Evolutionary conservation across 78 protist genomes (phyloP).

Genomic region (Dictyostelium firmibasis): DNA sequence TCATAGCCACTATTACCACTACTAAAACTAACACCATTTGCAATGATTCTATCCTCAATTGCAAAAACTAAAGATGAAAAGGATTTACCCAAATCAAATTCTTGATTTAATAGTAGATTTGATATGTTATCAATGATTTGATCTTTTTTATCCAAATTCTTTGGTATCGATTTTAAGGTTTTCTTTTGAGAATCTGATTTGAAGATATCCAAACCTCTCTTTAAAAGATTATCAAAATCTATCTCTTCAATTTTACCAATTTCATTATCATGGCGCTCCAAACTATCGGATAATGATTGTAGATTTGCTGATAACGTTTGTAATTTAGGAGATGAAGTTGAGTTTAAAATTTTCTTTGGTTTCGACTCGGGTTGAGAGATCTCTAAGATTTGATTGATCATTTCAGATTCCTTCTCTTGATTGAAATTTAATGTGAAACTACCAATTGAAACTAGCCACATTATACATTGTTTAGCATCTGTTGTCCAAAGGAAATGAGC

Average conservation of each 20-base stretch:
- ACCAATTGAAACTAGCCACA: constrained; percentile 61
- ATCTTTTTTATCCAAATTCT: constrained; percentile 10
- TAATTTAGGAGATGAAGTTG: background rate
- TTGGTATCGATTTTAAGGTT: constrained; percentile 5
- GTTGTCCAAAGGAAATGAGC: constrained; percentile 72
- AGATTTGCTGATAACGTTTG: background rate
- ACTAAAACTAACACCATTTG: background rate
- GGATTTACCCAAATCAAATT: constrained; percentile 43
- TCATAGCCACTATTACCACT: background rate
- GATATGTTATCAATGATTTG: constrained; percentile 16
- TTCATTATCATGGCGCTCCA: background rate
- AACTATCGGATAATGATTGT: background rate
- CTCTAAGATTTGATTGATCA: constrained; percentile 74
- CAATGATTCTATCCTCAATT: background rate
- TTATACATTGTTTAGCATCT: constrained; percentile 42
- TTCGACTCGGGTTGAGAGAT: constrained; percentile 70
- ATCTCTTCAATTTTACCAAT: constrained; percentile 8
- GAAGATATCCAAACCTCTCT: constrained; percentile 14
- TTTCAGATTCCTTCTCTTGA: constrained; percentile 58
- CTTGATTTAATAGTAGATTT: constrained; percentile 20
- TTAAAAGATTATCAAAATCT: background rate
- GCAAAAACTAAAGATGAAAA: background rate
- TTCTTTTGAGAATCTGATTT: constrained; percentile 34
- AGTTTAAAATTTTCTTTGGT: constrained; percentile 25
- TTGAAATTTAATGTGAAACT: background rate